phyloP scores from a whole-genome alignment of 495 filamentous ascomycete genomes.

The Aspergillus avenaceus region DNA sequence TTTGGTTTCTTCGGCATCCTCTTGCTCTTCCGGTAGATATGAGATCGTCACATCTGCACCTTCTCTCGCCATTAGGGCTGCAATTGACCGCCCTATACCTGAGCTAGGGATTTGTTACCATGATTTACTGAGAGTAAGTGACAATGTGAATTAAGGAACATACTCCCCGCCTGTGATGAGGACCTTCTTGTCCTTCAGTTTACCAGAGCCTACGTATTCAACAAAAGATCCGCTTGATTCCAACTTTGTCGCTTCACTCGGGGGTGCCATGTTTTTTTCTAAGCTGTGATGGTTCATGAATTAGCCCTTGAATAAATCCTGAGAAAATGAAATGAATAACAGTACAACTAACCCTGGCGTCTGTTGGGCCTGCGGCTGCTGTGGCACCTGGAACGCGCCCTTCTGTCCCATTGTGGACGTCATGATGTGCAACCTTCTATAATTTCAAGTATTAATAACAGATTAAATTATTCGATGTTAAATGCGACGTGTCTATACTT shows the following conservation, averaged over 20 bases:
- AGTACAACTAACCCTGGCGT: slow-evolving; percentile 18
- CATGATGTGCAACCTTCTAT: slow-evolving; percentile 12
- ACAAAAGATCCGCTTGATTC: slow-evolving; percentile 28
- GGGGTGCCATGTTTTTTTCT: slow-evolving; percentile 17
- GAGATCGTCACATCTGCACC: slow-evolving; percentile 53
- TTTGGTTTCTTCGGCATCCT: slow-evolving; percentile 52
- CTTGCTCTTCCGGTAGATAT: slow-evolving; percentile 51
- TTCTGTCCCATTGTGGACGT: slow-evolving; percentile 18
- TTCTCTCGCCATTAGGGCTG: slow-evolving; percentile 53
- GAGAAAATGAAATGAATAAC: no score
- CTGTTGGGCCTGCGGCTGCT: slow-evolving; percentile 18
- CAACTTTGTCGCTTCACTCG: slow-evolving; percentile 22
- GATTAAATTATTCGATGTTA: no score
- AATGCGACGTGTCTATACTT: no score
- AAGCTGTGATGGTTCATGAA: slow-evolving; percentile 13
- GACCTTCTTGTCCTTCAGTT: slow-evolving; percentile 46
- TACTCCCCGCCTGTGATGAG: slow-evolving; percentile 57
- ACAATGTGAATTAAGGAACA: slow-evolving; percentile 10
- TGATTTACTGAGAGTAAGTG: neutral
- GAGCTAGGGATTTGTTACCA: slow-evolving; percentile 28
- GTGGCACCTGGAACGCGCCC: slow-evolving; percentile 20
- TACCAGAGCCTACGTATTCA: slow-evolving; percentile 44
- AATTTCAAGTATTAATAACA: no score
- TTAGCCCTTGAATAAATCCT: no score
- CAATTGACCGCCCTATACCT: slow-evolving; percentile 51